Evolutionary conservation across 441 rosid genomes (phyloP), one percentile per base, ranked within the genome.

Genomic region (Omphalea diandra): DNA sequence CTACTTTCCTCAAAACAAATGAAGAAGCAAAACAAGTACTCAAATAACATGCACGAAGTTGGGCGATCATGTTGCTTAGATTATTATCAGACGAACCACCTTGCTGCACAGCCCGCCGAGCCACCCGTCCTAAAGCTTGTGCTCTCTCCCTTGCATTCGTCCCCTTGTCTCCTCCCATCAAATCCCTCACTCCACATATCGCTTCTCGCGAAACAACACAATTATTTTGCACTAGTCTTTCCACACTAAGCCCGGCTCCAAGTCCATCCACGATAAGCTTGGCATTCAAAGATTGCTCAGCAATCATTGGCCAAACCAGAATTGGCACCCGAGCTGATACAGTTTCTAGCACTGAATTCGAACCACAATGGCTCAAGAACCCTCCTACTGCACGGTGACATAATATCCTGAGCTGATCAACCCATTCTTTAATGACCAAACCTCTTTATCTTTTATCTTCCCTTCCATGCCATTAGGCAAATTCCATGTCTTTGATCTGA

Each of bases 281-380:
- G 0, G 82, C 83, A 55, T 81, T 83, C 29, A 81, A 27, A 14
- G 70, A 27, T 60, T 83, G 85, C 29, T 83, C 85, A 1, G 78
- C 73, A 0, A 70, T 73, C 75, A 68, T 75, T 0, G 83, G 80
- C 85, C 87, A 83, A 0, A 59, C 74, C 65, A 79, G 31, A 5
- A 83, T 31, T 0, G 87, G 87, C 65, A 81, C 77, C 10, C 80
- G 77, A 2, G 29, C 63, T 3, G 77, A 65, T 61, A 79, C 32
- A 56, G 82, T 73, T 63, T 83, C 87, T 3, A 83, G 49, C 33
- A 79, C 75, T 3, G 84, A 81, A 53, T 81, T 83, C 84, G 83
- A 81, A 1, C 86, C 84, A 26, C 87, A 81, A 1, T 83, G 85
- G 33, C 82, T 81, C 70, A 81, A 41, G 70, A 83, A 83, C 36